Conservation (phyloP, 2,329 filamentous ascomycete genomes). For the Ceratocystis cacaofunesta region DNA sequence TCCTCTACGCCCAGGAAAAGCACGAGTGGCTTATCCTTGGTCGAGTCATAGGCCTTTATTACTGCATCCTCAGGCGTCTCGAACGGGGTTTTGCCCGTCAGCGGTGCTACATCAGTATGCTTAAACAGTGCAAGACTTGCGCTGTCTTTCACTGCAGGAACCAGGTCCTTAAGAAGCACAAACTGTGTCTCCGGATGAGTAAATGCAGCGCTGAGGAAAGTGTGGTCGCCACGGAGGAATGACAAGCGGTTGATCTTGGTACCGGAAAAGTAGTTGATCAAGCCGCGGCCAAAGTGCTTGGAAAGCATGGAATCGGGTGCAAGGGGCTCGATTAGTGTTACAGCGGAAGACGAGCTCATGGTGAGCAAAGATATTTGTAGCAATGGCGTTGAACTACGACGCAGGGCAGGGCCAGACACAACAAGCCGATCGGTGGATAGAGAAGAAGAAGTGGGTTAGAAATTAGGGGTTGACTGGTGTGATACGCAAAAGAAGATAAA, state of each 20-base stretch:
- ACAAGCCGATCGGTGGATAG: neutral
- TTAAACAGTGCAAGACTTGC: constrained; percentile 50
- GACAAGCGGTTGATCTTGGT: constrained; percentile 65
- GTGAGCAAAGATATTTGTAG: neutral
- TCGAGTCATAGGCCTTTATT: constrained; percentile 60
- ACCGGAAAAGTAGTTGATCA: constrained; percentile 73
- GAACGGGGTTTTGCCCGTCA: constrained; percentile 62
- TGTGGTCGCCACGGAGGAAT: constrained; percentile 56
- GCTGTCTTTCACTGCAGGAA: constrained; percentile 48
- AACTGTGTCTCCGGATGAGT: constrained; percentile 53
- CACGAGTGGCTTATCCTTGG: constrained; percentile 50
- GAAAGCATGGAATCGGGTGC: constrained; percentile 49
- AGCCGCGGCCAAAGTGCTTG: constrained; percentile 62
- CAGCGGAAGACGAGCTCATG: constrained; percentile 8
- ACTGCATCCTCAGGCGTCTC: constrained; percentile 54
- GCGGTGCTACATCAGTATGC: constrained; percentile 50
- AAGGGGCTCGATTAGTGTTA: constrained; percentile 23
- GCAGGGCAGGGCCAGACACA: neutral
- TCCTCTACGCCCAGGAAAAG: constrained; percentile 81
- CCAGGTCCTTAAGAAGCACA: constrained; percentile 63
- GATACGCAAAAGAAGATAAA: neutral
- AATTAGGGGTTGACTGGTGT: neutral
- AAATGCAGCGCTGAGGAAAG: constrained; percentile 56
- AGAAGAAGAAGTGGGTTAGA: neutral
- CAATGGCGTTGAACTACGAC: neutral